phyloP scores from a whole-genome alignment of 148 eudicot species.

The Camellia sinensis region DNA sequence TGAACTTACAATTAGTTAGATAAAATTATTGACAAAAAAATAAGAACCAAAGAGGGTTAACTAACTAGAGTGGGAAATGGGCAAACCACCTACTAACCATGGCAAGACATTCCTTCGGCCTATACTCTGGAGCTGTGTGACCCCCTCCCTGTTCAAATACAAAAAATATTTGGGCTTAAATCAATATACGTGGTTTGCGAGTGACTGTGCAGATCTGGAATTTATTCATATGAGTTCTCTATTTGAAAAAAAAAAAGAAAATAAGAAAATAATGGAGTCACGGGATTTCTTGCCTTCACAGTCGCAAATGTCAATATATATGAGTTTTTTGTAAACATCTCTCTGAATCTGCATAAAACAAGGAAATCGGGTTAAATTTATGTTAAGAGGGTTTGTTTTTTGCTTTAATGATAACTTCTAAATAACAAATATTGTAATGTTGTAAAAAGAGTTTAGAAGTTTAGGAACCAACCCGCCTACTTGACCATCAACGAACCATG shows the following conservation, averaged over 20 bases:
- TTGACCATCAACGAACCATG: conserved; percentile 33
- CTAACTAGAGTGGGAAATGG: background rate
- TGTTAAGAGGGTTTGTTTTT: background rate
- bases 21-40: too few relatives aligned
- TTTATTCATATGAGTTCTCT: background rate
- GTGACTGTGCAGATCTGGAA: too few relatives aligned
- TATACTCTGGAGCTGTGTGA: background rate
- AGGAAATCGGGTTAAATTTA: background rate
- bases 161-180: background rate
- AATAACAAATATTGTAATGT: background rate
- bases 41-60: background rate
- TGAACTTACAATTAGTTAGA: too few relatives aligned
- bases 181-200: too few relatives aligned
- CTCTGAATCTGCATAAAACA: conserved; percentile 16
- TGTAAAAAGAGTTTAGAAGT: background rate
- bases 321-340: background rate
- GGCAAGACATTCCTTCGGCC: background rate
- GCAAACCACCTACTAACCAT: background rate
- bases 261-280: background rate
- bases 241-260: background rate
- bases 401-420: background rate
- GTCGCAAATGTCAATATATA: conserved; percentile 32
- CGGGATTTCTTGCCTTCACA: conserved; percentile 25
- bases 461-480: conserved; percentile 30
- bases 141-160: background rate